A percentile compares a stretch with the other conserved stretches of the same genome.
phyloP scores from a whole-genome alignment of 768 basidiomycete genomes.

The Obba rivulosa region DNA sequence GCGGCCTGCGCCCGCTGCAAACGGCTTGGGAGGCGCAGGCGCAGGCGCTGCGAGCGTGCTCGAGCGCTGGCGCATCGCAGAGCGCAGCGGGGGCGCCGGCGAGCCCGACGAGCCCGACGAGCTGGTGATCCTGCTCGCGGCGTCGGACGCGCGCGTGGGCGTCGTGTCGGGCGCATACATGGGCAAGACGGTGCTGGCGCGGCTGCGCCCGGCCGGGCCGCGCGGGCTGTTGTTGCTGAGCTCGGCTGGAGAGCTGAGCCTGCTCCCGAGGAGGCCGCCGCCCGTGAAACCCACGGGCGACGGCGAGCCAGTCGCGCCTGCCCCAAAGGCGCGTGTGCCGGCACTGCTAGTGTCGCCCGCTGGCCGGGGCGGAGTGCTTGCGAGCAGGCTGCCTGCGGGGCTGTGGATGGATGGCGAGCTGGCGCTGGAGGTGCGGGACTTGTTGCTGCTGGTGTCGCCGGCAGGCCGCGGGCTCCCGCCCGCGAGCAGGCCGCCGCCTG shows the following conservation, averaged over 20 bases:
- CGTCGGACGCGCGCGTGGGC: not conserved
- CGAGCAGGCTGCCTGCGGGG: not conserved
- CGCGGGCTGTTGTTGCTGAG: not conserved
- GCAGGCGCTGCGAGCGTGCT: conserved; percentile 1
- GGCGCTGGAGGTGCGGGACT: not conserved
- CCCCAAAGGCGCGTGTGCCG: not conserved
- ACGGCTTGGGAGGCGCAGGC: conserved; percentile 42
- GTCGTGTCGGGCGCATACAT: not conserved
- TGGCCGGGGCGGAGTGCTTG: not conserved
- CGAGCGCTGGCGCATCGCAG: not conserved
- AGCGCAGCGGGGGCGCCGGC: not conserved
- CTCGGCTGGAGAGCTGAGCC: too few species aligned
- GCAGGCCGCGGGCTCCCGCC: not conserved
- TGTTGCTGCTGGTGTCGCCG: not conserved
- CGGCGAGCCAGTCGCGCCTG: not conserved
- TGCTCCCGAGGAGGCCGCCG: too few species aligned
- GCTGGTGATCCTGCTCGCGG: not conserved
- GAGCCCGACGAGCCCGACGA: not conserved
- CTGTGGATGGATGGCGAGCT: not conserved
- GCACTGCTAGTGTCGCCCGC: not conserved
- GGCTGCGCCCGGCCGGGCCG: not conserved
- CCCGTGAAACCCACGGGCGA: too few species aligned
- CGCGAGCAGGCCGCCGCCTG: conserved; percentile 15
- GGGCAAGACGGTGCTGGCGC: not conserved
- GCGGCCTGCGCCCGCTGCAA: conserved; percentile 34